Base-by-base conservation (phyloP, 306 rosid genomes). In the Cicer chorassanicum region DNA sequence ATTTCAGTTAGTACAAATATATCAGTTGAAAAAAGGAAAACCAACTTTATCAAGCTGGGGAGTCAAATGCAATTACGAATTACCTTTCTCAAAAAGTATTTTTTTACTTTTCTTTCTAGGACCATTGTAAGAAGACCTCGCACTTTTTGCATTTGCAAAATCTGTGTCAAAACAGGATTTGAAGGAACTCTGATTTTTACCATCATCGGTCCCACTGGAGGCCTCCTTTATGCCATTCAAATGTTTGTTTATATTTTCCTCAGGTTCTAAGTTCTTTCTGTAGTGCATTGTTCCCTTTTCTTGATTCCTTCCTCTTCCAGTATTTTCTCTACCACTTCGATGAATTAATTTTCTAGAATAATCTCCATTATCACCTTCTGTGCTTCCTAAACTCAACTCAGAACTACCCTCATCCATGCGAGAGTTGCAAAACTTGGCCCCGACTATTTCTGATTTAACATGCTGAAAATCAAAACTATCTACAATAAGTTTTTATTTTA, bases 371-470 rank as follows among this genome's bases (percentile, higher is more conserved):
- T 80, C 87, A 16, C 88, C 87, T 81, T 85, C 89, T 50, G 86
- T 86, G 82, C 91, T 89, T 55, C 94, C 92, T 78, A 91, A 80
- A 83, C 94, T 93, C 72, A 89, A 79, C 78, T 91, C 93, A 61
- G 90, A 80, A 79, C 90, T 87, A 70, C 83, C 88, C 48, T 78
- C 88, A 55, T 86, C 88, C 86, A 92, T 44, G 74, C 80, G 82
- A 78, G 88, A 43, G 82, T 77, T 57, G 65, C 50, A 65, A 72
- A 79, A 78, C 85, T 84, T 85, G 59, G 76, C 62, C 41, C 71
- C 75, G 44, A 72, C 80, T 55, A 40, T 73, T 77, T 82, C 93
- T 66, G 95, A 74, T 85, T 77, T 86, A 56, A 81, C 85, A 70
- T 67, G 67, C 96, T 90, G 87, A 83, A 85, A 70, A 65, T 65